Conservation (phyloP, 768 basidiomycete species). For the Hericium alpestre region DNA sequence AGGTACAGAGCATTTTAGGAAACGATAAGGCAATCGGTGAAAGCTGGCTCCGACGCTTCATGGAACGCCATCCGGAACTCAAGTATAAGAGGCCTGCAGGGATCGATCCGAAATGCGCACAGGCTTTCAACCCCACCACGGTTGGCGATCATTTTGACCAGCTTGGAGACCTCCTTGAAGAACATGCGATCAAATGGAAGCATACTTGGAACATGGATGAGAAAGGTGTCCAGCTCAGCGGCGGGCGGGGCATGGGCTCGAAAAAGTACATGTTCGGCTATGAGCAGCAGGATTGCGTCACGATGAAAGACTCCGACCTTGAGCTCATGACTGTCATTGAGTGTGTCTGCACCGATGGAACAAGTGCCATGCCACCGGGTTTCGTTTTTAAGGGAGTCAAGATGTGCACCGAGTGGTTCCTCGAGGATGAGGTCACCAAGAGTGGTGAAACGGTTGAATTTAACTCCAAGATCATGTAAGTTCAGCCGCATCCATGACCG, state of each 20-base stretch:
- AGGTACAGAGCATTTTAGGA: neutral
- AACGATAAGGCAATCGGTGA: too few species aligned
- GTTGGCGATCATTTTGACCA: neutral
- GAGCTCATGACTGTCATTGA: conserved; percentile 40
- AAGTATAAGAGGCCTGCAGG: neutral
- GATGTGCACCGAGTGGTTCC: conserved; percentile 7
- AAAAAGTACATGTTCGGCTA: neutral
- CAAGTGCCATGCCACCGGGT: conserved; percentile 19
- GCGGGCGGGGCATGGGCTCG: neutral
- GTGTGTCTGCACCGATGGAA: conserved; percentile 31
- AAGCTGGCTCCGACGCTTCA: neutral
- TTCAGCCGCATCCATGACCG: neutral
- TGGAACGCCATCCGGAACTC: neutral
- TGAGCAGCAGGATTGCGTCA: neutral
- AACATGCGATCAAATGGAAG: neutral
- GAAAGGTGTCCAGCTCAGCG: neutral
- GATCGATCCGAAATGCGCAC: neutral
- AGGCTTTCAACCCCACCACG: neutral
- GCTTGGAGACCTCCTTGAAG: neutral
- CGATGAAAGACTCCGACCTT: conserved; percentile 21
- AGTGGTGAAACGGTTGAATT: conserved; percentile 1
- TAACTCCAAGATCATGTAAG: conserved; percentile 16
- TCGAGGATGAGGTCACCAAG: too few species aligned
- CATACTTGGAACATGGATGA: neutral
- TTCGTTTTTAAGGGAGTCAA: conserved; percentile 26